These are phyloP conservation scores for Magnusiomyces ingens DNA, from an alignment of 1,139 yeast species.

Conservation along the genomic window DNA sequence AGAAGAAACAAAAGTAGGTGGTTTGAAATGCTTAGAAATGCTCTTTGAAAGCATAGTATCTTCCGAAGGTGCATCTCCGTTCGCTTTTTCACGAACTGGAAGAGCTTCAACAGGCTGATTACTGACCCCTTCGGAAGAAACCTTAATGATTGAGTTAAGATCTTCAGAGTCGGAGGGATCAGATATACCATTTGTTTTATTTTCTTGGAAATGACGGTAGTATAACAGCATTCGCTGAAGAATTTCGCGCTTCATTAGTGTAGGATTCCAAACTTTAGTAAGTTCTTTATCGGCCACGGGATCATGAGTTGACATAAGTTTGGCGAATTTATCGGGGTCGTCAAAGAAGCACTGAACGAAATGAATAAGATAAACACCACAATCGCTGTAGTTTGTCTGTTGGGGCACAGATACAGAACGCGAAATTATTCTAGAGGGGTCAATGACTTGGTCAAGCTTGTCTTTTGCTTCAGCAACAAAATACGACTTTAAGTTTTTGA, in stretches of 20 bases:
- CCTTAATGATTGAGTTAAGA: no score
- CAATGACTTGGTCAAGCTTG: constrained; percentile 45
- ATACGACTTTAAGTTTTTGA: constrained; percentile 52
- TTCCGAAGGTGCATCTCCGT: background rate
- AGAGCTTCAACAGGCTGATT: background rate
- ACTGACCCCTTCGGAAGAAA: background rate
- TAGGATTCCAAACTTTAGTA: background rate
- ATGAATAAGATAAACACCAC: constrained; percentile 88
- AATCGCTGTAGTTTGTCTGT: constrained; percentile 86
- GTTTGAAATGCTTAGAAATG: background rate
- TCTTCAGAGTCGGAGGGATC: background rate
- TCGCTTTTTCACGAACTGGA: background rate
- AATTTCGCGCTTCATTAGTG: background rate
- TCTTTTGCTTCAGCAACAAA: constrained; percentile 67
- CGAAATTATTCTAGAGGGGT: constrained; percentile 38
- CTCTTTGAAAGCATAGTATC: background rate
- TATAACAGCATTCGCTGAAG: background rate
- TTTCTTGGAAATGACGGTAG: background rate
- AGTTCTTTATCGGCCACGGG: background rate
- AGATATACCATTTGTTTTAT: background rate
- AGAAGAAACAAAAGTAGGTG: background rate
- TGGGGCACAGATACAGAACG: constrained; percentile 62
- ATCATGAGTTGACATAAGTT: constrained; percentile 39
- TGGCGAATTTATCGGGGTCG: constrained; percentile 44
- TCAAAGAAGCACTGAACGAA: constrained; percentile 62